Conservation (phyloP, 495 filamentous ascomycete genomes). For the Daldinia decipiens region DNA sequence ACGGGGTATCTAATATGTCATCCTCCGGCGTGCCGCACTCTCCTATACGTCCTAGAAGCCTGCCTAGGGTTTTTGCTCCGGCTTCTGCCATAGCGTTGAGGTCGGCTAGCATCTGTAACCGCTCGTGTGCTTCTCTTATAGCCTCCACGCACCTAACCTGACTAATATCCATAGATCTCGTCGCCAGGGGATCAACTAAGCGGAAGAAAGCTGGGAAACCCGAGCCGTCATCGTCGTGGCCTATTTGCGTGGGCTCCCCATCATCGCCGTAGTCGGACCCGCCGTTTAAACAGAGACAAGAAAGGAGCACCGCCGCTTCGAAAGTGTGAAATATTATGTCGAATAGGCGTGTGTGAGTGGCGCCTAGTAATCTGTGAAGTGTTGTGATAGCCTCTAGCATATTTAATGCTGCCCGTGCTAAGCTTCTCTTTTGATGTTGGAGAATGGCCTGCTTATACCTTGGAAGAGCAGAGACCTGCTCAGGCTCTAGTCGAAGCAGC, state of each 20-base stretch:
- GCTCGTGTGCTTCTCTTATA: conserved; percentile 12
- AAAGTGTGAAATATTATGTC: conserved; percentile 10
- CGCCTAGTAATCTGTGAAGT: background rate
- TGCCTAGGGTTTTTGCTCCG: conserved; percentile 4
- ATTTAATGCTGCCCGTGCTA: conserved; percentile 6
- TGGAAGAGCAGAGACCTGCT: background rate
- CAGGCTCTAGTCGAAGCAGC: conserved; percentile 1
- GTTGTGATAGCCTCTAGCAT: conserved; percentile 6
- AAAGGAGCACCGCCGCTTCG: conserved; percentile 9
- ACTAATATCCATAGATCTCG: background rate
- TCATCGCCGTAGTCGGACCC: background rate
- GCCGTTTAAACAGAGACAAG: background rate
- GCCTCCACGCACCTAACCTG: conserved; percentile 5
- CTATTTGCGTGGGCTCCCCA: background rate
- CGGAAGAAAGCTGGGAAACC: conserved; percentile 10
- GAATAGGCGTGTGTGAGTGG: conserved; percentile 5
- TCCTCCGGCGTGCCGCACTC: background rate
- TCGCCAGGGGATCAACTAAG: conserved; percentile 3
- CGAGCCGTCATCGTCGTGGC: background rate
- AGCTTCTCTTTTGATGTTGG: conserved; percentile 4
- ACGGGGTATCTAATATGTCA: background rate
- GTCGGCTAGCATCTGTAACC: conserved; percentile 10
- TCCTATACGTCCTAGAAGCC: conserved; percentile 7
- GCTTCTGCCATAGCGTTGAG: conserved; percentile 14
- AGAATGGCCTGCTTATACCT: conserved; percentile 15